Evolutionary conservation across 176 grass and related monocot species (phyloP).

Genomic region (Eragrostis nindensis): DNA sequence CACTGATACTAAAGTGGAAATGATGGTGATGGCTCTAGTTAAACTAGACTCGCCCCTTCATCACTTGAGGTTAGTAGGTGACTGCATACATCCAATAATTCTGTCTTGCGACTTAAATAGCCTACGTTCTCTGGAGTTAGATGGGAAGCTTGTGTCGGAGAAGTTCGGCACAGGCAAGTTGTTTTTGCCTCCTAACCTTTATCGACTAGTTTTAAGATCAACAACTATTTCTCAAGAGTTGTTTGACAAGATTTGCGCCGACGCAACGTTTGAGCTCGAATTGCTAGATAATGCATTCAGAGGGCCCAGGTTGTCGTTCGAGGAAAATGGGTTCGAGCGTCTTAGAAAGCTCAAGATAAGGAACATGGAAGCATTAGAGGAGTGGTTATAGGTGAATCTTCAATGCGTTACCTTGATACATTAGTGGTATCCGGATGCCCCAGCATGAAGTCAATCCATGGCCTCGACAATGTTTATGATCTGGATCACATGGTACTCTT

Average conservation of each 20-base stretch:
- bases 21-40: not conserved
- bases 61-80: not conserved
- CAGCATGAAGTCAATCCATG: not conserved
- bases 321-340: too few relatives aligned
- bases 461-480: not conserved
- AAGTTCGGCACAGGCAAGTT: not conserved
- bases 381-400: not conserved
- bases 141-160: not conserved
- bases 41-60: not conserved
- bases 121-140: not conserved
- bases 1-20: too few relatives aligned
- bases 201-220: not conserved
- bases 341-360: not conserved
- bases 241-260: not conserved
- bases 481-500: not conserved
- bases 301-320: not conserved
- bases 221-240: conserved; percentile 2
- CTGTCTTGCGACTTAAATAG: not conserved
- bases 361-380: not conserved
- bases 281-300: not conserved
- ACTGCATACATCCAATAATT: not conserved
- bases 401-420: not conserved
- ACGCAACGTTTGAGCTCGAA: not conserved
- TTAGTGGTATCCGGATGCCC: conserved; percentile 2
- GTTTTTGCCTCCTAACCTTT: not conserved